A percentile compares a stretch with the other conserved stretches of the same genome.
phyloP scores from a whole-genome alignment of 1,139 yeast genomes.

The Groenewaldozyma auringiensis region DNA sequence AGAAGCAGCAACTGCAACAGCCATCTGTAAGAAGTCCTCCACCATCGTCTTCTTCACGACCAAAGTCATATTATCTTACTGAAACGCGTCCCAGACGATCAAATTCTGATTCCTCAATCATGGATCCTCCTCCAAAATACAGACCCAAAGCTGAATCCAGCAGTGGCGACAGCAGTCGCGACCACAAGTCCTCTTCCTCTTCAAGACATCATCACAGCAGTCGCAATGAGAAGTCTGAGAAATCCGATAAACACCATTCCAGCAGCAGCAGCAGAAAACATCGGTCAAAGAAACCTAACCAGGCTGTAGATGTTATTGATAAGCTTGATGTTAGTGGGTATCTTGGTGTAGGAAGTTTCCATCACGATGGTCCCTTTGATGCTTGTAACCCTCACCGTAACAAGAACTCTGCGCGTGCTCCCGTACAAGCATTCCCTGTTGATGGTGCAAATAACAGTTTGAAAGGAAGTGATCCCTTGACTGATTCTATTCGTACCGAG shows the following conservation, averaged over 20 bases:
- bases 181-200: constrained; percentile 5
- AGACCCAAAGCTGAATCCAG: constrained; percentile 12
- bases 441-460: constrained; percentile 92
- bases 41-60: constrained; percentile 7
- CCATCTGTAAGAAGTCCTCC: not conserved
- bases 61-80: constrained; percentile 5
- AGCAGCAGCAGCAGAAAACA: constrained; percentile 5
- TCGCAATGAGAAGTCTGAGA: too few relatives aligned
- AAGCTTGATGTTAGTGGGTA: constrained; percentile 91
- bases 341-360: constrained; percentile 90
- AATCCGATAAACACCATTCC: not conserved
- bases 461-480: constrained; percentile 45
- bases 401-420: constrained; percentile 66
- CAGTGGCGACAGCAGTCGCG: constrained; percentile 9
- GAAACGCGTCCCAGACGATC: constrained; percentile 14
- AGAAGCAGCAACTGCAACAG: not conserved
- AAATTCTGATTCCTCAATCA: constrained; percentile 25
- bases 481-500: constrained; percentile 33
- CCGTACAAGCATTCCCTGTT: constrained; percentile 89
- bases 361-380: constrained; percentile 98
- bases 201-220: constrained; percentile 8
- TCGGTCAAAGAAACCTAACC: constrained; percentile 18
- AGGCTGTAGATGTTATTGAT: constrained; percentile 76
- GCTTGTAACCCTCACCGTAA: constrained; percentile 97
- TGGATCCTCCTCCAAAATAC: constrained; percentile 15